These are phyloP conservation scores for Dipteronia sinensis DNA, from an alignment of 345 rosid genomes.

Conservation along the genomic window DNA sequence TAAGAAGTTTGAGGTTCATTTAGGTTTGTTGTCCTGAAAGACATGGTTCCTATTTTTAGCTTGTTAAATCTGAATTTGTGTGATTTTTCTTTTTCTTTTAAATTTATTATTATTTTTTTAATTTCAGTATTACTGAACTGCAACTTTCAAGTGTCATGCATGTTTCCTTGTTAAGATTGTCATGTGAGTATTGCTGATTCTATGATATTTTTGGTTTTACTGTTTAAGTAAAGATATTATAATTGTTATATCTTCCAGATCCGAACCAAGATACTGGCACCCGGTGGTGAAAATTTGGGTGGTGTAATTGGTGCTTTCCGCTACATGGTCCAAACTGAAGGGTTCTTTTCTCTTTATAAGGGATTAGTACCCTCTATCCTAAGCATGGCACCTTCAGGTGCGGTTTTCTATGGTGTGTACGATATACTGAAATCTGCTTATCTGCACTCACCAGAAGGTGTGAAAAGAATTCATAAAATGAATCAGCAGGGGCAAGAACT, in stretches of 20 bases:
- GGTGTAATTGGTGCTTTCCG: constrained; percentile 68
- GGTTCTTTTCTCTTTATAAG: constrained; percentile 71
- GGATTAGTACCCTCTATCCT: constrained; percentile 70
- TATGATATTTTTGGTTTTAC: not conserved
- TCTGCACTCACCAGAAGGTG: constrained; percentile 63
- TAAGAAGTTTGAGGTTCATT: too few relatives aligned
- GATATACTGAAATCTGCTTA: constrained; percentile 67
- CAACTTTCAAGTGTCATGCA: not conserved
- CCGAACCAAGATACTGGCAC: constrained; percentile 71
- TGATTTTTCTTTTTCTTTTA: not conserved
- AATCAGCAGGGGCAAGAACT: constrained; percentile 51
- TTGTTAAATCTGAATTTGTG: too few relatives aligned
- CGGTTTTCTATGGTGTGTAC: constrained; percentile 72
- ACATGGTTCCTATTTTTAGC: too few relatives aligned
- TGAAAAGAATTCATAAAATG: constrained; percentile 63
- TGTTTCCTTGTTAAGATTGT: not conserved
- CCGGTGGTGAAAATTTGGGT: constrained; percentile 77
- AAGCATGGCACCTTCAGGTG: constrained; percentile 82
- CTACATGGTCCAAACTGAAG: constrained; percentile 66
- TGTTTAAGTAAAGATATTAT: not conserved
- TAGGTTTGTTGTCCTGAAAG: not conserved
- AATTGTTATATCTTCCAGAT: constrained; percentile 42
- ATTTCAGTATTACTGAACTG: not conserved
- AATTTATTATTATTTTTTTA: not conserved
- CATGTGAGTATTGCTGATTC: not conserved